These are phyloP conservation scores for Xylaria venustula DNA, from an alignment of 495 filamentous ascomycete genomes.

Conservation along the genomic window DNA sequence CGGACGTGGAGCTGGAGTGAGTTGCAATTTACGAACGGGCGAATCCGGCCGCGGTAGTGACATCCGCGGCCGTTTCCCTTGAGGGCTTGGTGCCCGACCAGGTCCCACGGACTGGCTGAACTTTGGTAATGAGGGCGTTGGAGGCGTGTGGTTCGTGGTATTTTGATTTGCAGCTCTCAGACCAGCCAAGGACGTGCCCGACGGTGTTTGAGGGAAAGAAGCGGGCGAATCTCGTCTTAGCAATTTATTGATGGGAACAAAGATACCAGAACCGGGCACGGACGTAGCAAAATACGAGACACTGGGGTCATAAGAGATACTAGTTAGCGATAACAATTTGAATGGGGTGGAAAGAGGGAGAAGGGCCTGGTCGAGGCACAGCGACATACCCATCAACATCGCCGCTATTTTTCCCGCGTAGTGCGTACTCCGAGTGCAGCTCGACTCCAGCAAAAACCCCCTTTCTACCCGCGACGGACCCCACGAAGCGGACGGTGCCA, in stretches of 20 bases:
- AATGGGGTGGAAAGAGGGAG: background rate
- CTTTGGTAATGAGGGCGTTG: constrained; percentile 62
- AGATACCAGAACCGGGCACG: constrained; percentile 81
- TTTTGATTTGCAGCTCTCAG: constrained; percentile 53
- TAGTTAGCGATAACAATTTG: constrained; percentile 11
- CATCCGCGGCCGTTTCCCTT: constrained; percentile 67
- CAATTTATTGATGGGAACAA: constrained; percentile 85
- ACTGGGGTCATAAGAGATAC: constrained; percentile 38
- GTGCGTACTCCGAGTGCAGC: constrained; percentile 73
- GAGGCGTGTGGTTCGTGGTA: constrained; percentile 58
- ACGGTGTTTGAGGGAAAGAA: constrained; percentile 66
- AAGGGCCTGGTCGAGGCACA: no score
- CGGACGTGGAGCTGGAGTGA: constrained; percentile 56
- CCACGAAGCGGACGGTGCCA: constrained; percentile 86
- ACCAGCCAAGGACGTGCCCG: constrained; percentile 57
- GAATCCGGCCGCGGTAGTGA: constrained; percentile 87
- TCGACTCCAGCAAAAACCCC: constrained; percentile 96
- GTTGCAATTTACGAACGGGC: constrained; percentile 62
- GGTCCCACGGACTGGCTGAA: constrained; percentile 88
- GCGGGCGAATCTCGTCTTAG: constrained; percentile 62
- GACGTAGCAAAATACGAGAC: constrained; percentile 81
- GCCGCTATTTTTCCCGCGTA: constrained; percentile 89
- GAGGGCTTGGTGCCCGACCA: constrained; percentile 65
- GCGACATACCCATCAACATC: constrained; percentile 83
- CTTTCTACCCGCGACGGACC: constrained; percentile 81